Percentiles rank a stretch among this genome's conserved stretches.
Conservation (phyloP, 352 stramenopile genomes). For the Globisporangium spiculum region DNA sequence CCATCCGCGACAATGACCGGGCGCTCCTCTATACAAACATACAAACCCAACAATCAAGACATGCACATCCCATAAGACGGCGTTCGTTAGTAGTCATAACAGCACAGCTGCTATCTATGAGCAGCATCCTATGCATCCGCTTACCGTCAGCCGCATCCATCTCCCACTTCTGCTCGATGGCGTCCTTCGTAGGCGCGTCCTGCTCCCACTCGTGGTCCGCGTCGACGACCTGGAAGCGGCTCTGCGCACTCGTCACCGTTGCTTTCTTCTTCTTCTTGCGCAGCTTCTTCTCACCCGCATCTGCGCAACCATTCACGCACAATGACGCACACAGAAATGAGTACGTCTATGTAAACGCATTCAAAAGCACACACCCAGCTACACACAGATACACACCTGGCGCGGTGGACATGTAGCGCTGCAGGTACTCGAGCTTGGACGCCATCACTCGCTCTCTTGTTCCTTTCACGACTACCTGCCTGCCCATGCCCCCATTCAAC, state of each 20-base stretch:
- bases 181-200: slow-evolving; percentile 38
- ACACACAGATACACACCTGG: slow-evolving; percentile 24
- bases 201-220: slow-evolving; percentile 55
- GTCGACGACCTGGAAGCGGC: slow-evolving; percentile 53
- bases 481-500: background rate
- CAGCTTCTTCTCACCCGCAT: slow-evolving; percentile 50
- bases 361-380: background rate
- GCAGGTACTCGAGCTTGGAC: slow-evolving; percentile 80
- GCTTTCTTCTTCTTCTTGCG: slow-evolving; percentile 49
- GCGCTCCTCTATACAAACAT: slow-evolving; percentile 23
- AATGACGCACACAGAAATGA: background rate
- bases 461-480: background rate
- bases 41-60: background rate
- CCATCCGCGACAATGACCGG: slow-evolving; percentile 46
- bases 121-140: slow-evolving; percentile 8
- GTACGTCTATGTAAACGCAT: background rate
- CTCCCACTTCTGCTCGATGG: slow-evolving; percentile 66
- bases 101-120: background rate
- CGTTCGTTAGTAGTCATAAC: background rate
- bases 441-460: slow-evolving; percentile 16
- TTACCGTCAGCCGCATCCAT: slow-evolving; percentile 44
- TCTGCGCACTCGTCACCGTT: slow-evolving; percentile 6
- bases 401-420: slow-evolving; percentile 63
- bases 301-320: slow-evolving; percentile 1
- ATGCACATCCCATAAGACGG: background rate